Percentiles rank a stretch among this genome's conserved stretches.
These are phyloP conservation scores for Aspergillus glaucus DNA, from an alignment of 2,329 filamentous ascomycete species.

Conservation along the genomic window DNA sequence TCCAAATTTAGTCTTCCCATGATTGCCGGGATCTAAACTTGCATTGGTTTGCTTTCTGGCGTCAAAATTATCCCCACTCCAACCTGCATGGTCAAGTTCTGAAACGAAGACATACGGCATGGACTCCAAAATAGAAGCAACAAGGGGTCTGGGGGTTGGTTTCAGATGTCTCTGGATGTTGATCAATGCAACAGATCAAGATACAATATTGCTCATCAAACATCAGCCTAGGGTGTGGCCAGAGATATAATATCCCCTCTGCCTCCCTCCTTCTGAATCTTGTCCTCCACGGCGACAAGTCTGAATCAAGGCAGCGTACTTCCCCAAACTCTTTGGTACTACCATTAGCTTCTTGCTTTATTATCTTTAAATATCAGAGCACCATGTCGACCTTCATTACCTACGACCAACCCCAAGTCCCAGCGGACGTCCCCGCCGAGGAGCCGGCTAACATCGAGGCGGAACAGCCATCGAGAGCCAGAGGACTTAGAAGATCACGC, in stretches of 20 bases:
- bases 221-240: background rate
- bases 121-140: background rate
- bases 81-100: slow-evolving; percentile 2
- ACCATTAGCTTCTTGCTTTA: background rate
- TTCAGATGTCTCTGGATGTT: background rate
- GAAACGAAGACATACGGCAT: background rate
- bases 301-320: background rate
- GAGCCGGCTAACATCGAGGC: background rate
- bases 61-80: slow-evolving; percentile 5
- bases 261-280: background rate
- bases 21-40: background rate
- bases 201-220: background rate
- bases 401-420: background rate
- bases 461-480: slow-evolving; percentile 48
- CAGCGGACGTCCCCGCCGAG: background rate
- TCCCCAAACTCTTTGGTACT: background rate
- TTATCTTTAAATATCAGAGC: background rate
- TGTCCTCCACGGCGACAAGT: background rate
- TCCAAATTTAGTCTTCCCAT: slow-evolving; percentile 3
- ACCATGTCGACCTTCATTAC: background rate
- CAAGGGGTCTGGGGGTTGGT: background rate
- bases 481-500: slow-evolving; percentile 80
- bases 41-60: slow-evolving; percentile 4
- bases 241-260: background rate
- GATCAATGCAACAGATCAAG: background rate